Conservation (phyloP, 2,329 filamentous ascomycete genomes). For the Pseudocercospora fijiensis region DNA sequence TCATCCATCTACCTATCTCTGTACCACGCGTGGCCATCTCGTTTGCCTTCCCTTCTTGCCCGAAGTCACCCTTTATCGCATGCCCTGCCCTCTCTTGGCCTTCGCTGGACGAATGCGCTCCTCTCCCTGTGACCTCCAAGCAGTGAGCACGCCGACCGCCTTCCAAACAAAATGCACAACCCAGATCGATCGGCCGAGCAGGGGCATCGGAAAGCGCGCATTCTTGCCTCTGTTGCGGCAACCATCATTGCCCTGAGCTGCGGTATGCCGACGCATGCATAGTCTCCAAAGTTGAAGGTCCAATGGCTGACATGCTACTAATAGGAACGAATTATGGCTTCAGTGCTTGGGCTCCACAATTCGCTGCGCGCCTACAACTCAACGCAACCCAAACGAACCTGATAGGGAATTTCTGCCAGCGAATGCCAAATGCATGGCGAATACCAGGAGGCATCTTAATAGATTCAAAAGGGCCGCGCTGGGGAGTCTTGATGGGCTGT, state of each 20-base stretch:
- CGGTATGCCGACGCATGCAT: slow-evolving; percentile 68
- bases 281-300: slow-evolving; percentile 47
- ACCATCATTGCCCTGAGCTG: slow-evolving; percentile 84
- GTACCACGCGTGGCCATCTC: background rate
- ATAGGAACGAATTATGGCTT: slow-evolving; percentile 85
- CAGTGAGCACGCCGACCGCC: background rate
- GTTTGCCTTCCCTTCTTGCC: background rate
- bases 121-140: background rate
- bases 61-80: background rate
- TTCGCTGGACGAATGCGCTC: background rate
- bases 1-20: background rate
- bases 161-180: background rate
- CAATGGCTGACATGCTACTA: slow-evolving; percentile 66
- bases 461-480: slow-evolving; percentile 76
- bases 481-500: slow-evolving; percentile 73
- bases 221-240: slow-evolving; percentile 80
- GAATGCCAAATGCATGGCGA: too few relatives aligned
- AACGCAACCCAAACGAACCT: slow-evolving; percentile 92
- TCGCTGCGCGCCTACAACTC: slow-evolving; percentile 79
- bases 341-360: slow-evolving; percentile 95
- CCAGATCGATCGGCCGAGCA: slow-evolving; percentile 40
- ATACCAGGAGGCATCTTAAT: slow-evolving; percentile 87
- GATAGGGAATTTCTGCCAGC: slow-evolving; percentile 72
- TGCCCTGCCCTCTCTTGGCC: background rate
- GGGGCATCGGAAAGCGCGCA: slow-evolving; percentile 62